A percentile compares a stretch with the other conserved stretches of the same genome.
These are phyloP conservation scores for Aspergillus coremiiformis DNA, from an alignment of 495 filamentous ascomycete species.

Conservation along the genomic window DNA sequence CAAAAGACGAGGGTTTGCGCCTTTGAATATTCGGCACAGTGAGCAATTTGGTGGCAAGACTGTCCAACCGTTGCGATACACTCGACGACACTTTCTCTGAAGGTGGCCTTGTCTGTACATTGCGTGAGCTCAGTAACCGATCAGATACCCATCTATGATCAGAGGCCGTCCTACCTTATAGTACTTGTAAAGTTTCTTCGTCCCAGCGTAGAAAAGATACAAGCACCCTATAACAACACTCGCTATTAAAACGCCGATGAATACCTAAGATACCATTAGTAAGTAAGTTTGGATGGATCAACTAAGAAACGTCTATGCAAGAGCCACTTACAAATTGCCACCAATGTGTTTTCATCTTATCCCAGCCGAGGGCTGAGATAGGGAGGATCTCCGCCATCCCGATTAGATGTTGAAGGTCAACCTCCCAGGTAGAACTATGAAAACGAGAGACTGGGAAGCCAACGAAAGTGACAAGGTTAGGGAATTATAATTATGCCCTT, in stretches of 20 bases:
- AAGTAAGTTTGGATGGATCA: conserved; percentile 5
- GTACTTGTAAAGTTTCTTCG: conserved; percentile 15
- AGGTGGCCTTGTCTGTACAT: conserved; percentile 19
- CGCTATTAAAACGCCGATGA: conserved; percentile 33
- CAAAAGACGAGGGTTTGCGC: conserved; percentile 39
- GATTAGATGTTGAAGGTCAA: conserved; percentile 14
- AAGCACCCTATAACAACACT: conserved; percentile 25
- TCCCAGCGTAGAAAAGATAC: conserved; percentile 27
- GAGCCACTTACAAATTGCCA: conserved; percentile 37
- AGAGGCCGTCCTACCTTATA: conserved; percentile 26
- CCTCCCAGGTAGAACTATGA: neutral
- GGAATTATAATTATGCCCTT: neutral
- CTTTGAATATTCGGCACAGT: conserved; percentile 14
- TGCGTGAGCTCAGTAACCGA: neutral
- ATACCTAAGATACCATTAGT: conserved; percentile 20
- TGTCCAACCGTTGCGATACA: conserved; percentile 21
- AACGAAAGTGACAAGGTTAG: neutral
- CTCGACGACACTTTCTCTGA: conserved; percentile 25
- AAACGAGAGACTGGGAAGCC: conserved; percentile 10
- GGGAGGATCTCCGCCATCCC: conserved; percentile 29
- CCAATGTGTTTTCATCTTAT: conserved; percentile 31
- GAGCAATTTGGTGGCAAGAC: conserved; percentile 21
- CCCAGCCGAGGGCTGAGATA: conserved; percentile 31
- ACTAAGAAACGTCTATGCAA: neutral
- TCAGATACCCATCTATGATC: neutral